Evolutionary conservation across 345 rosid genomes (phyloP), one percentile per base, ranked within the genome.

Genomic region (Cardiospermum halicacabum): DNA sequence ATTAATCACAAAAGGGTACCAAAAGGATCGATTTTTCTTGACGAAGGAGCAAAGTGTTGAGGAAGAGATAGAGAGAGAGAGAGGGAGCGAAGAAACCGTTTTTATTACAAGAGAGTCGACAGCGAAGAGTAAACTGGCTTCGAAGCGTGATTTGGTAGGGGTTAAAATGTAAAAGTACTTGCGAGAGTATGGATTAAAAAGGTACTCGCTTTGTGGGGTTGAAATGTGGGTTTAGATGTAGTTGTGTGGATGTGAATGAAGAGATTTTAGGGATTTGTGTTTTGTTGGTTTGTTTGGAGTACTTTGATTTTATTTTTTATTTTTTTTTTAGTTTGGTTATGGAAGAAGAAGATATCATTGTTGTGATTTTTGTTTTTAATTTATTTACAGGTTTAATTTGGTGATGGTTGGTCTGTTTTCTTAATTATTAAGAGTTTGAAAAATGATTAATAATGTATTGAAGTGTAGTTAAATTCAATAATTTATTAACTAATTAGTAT

Each of bases 31-130:
- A 71, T 65, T 65, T 83, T 73, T 67, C 96, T 84, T 82, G 68
- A 58, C 34, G 78, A 71, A 77, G 66, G 87, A 81, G 88, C 89
- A 77, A 88, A 74, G 81, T 64, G 76, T 45, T 45, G 18, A 45
- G 16, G 50, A 45, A 18, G 24, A 15, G 48, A 42, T 16, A 42
- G 19, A 5, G 50, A 45, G 3, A 18, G 24, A 40, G 47, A 40
- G n/a, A 54, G 10, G 53, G 42, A 53, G 50, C 66, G 65, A 48
- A 21, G 40, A 12, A 55, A 24, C 54, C 53, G 75, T 58, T 68
- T 71, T 76, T 67, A 67, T 72, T 53, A 69, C 60, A 15, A 27
- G 37, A 12, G 4, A 19, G 12, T 28, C 30, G 76, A 70, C 74
- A 73, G 76, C 75, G 63, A 37, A 28, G 69, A 39, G 66, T 28